phyloP scores from a whole-genome alignment of 2,329 filamentous ascomycete species.

The Penicillium sp. region DNA sequence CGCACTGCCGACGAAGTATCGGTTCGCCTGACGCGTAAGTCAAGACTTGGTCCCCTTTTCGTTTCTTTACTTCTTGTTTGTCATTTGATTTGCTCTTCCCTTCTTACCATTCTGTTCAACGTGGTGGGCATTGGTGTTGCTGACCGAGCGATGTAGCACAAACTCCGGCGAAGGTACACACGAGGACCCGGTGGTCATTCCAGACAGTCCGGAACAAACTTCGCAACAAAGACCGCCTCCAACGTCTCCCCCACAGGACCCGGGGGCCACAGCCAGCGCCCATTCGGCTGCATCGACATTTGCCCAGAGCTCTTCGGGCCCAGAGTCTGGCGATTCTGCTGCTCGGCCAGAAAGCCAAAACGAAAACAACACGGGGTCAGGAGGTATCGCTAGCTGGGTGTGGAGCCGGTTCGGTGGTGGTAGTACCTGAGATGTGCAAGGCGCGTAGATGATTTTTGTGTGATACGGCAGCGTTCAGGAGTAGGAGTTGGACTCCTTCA shows the following conservation, averaged over 20 bases:
- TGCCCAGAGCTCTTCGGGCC: slow-evolving; percentile 6
- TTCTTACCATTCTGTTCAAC: not conserved
- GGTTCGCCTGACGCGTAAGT: slow-evolving; percentile 22
- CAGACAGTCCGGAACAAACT: slow-evolving; percentile 14
- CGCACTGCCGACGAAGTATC: slow-evolving; percentile 47
- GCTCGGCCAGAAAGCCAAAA: slow-evolving; percentile 13
- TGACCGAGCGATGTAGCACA: slow-evolving; percentile 8
- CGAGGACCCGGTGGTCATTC: slow-evolving; percentile 13
- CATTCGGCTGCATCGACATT: slow-evolving; percentile 18
- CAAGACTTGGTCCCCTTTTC: slow-evolving; percentile 1
- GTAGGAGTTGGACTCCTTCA: not conserved
- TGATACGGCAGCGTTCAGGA: slow-evolving; percentile 6
- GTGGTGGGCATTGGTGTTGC: slow-evolving; percentile 4
- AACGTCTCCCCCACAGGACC: slow-evolving; percentile 7
- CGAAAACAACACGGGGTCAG: slow-evolving; percentile 7
- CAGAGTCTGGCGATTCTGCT: slow-evolving; percentile 6
- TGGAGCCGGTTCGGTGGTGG: slow-evolving; percentile 19
- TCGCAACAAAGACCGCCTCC: slow-evolving; percentile 7
- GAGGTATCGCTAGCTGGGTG: slow-evolving; percentile 26
- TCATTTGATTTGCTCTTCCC: too few relatives aligned
- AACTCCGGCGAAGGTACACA: slow-evolving; percentile 17
- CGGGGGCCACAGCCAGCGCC: slow-evolving; percentile 10
- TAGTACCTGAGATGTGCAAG: not conserved
- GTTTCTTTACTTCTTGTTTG: not conserved
- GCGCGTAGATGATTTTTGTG: not conserved